Percentiles rank a stretch among this genome's conserved stretches.
Conservation (phyloP, 2,329 filamentous ascomycete species). For the Fusarium setosum region DNA sequence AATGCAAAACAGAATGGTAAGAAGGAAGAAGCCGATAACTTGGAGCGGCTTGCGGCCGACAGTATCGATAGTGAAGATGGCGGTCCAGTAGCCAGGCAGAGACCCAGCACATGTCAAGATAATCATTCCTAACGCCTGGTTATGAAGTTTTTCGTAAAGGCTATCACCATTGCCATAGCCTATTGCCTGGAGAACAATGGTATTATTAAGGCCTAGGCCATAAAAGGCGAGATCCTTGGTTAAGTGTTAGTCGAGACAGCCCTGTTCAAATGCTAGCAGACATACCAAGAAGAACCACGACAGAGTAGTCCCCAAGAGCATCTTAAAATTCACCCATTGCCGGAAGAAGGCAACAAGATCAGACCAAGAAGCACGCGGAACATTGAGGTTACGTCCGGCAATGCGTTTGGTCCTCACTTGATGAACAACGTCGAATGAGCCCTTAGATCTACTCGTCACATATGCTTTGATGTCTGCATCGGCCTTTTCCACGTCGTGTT, state of each 20-base stretch:
- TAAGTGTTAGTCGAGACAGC: conserved; percentile 8
- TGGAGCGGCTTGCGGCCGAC: conserved; percentile 83
- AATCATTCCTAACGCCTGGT: conserved; percentile 80
- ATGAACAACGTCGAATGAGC: conserved; percentile 59
- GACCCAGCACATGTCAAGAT: conserved; percentile 82
- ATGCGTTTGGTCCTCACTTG: conserved; percentile 65
- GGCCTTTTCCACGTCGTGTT: conserved; percentile 79
- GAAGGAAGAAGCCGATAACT: conserved; percentile 68
- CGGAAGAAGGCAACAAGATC: conserved; percentile 77
- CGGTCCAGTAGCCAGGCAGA: conserved; percentile 84
- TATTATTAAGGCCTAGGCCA: conserved; percentile 80
- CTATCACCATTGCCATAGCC: conserved; percentile 74
- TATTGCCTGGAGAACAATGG: conserved; percentile 76
- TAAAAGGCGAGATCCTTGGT: conserved; percentile 73
- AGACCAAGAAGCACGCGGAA: conserved; percentile 76
- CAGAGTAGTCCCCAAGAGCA: conserved; percentile 79
- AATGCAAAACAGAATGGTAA: conserved; percentile 71
- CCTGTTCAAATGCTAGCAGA: background rate
- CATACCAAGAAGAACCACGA: conserved; percentile 82
- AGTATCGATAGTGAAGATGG: conserved; percentile 78
- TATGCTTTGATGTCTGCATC: conserved; percentile 77
- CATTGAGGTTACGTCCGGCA: conserved; percentile 64
- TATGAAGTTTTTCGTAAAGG: conserved; percentile 76
- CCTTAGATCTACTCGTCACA: conserved; percentile 59
- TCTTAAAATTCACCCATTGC: conserved; percentile 76